Percentiles rank a stretch among this genome's conserved stretches.
These are phyloP conservation scores for Fraxinus sp. DNA, from an alignment of 305 asterid genomes.

Conservation along the genomic window DNA sequence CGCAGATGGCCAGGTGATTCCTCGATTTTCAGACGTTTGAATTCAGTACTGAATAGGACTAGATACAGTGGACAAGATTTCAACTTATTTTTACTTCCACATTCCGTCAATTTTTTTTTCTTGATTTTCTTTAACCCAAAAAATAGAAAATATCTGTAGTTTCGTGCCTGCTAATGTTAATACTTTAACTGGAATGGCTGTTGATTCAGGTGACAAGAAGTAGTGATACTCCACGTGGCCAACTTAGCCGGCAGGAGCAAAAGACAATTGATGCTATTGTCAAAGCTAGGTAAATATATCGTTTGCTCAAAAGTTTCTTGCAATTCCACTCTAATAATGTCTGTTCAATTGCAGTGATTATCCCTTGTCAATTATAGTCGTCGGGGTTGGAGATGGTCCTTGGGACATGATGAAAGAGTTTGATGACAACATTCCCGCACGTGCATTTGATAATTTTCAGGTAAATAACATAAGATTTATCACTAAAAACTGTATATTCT, in stretches of 20 bases:
- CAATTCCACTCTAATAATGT: slow-evolving; percentile 6
- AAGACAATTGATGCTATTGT: slow-evolving; percentile 59
- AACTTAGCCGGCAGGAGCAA: slow-evolving; percentile 48
- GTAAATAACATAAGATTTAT: slow-evolving; percentile 25
- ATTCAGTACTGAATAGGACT: background rate
- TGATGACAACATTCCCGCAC: slow-evolving; percentile 55
- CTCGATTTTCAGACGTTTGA: background rate
- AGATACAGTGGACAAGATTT: background rate
- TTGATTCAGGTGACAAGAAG: slow-evolving; percentile 49
- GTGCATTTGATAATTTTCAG: slow-evolving; percentile 51
- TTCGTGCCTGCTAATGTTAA: background rate
- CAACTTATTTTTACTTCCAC: background rate
- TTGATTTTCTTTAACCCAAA: background rate
- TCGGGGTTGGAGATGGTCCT: slow-evolving; percentile 71
- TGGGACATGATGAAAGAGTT: slow-evolving; percentile 65
- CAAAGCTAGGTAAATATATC: slow-evolving; percentile 42
- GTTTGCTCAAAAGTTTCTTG: background rate
- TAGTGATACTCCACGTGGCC: slow-evolving; percentile 38
- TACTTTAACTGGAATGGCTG: background rate
- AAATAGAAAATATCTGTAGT: background rate
- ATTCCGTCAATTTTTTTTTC: background rate
- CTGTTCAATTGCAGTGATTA: slow-evolving; percentile 34
- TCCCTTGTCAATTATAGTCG: slow-evolving; percentile 54
- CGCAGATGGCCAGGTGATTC: slow-evolving; percentile 54
- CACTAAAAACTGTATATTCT: background rate